Percentiles rank a stretch among this genome's conserved stretches.
These are phyloP conservation scores for Scheffersomyces ergatensis DNA, from an alignment of 805 yeast genomes.

Conservation along the genomic window DNA sequence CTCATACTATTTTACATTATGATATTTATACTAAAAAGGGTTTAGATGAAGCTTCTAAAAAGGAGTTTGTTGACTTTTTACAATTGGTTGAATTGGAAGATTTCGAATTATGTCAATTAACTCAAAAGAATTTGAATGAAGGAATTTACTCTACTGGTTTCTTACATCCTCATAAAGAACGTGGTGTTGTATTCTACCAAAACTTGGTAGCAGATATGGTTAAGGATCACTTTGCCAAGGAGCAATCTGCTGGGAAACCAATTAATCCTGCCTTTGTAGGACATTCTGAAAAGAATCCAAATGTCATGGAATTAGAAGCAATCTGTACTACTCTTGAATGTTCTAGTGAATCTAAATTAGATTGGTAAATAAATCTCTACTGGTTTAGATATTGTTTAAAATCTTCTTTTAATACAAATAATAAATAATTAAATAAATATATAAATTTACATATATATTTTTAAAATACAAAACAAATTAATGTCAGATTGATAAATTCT, in stretches of 20 bases:
- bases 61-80: conserved; percentile 62
- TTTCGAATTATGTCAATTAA: conserved; percentile 55
- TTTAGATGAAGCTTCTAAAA: conserved; percentile 47
- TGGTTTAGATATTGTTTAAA: neutral
- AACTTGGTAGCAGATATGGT: conserved; percentile 56
- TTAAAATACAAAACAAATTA: neutral
- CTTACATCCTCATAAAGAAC: conserved; percentile 58
- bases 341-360: conserved; percentile 23
- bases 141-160: conserved; percentile 59
- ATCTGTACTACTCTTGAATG: conserved; percentile 53
- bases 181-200: conserved; percentile 59
- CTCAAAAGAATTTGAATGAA: conserved; percentile 61
- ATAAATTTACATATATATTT: neutral
- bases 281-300: conserved; percentile 38
- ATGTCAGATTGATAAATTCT: neutral
- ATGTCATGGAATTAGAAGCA: conserved; percentile 46
- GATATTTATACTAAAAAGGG: conserved; percentile 64
- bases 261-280: conserved; percentile 54
- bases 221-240: conserved; percentile 48
- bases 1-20: conserved; percentile 56
- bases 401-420: too few relatives aligned
- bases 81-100: conserved; percentile 64
- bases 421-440: neutral
- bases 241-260: conserved; percentile 42
- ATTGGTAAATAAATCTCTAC: conserved; percentile 1